phyloP scores from a whole-genome alignment of 73 alveolate genomes.

The Tetrahymena elliotti region DNA sequence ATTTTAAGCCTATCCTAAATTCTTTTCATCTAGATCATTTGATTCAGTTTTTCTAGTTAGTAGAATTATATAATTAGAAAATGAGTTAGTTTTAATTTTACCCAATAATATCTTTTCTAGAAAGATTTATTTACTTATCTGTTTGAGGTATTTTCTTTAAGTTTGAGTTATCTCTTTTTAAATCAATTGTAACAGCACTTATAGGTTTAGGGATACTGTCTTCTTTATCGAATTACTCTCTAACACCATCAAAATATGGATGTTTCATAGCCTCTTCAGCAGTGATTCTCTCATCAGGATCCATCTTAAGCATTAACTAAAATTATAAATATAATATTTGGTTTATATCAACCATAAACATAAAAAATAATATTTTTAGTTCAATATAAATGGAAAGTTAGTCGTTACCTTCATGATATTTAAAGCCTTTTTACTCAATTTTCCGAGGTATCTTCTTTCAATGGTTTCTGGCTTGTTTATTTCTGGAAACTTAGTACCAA shows the following conservation, averaged over 20 bases:
- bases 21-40: background rate
- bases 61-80: too few species aligned
- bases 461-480: constrained; percentile 85
- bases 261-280: constrained; percentile 82
- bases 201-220: background rate
- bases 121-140: background rate
- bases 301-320: constrained; percentile 74
- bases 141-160: background rate
- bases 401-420: background rate
- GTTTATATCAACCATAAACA: too few species aligned
- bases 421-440: constrained; percentile 15
- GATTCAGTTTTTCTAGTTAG: background rate
- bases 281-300: constrained; percentile 76
- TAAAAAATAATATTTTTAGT: too few species aligned
- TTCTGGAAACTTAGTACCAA: constrained; percentile 86
- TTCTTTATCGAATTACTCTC: constrained; percentile 24
- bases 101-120: background rate
- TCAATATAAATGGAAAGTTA: too few species aligned
- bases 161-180: background rate
- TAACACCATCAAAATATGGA: constrained; percentile 75
- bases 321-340: background rate
- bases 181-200: background rate
- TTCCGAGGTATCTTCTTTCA: constrained; percentile 82
- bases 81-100: background rate
- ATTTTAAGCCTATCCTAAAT: background rate